A percentile compares a stretch with the other conserved stretches of the same genome.
Conservation (phyloP, 257 asterid genomes). For the Nicotiana tomentosiformis region DNA sequence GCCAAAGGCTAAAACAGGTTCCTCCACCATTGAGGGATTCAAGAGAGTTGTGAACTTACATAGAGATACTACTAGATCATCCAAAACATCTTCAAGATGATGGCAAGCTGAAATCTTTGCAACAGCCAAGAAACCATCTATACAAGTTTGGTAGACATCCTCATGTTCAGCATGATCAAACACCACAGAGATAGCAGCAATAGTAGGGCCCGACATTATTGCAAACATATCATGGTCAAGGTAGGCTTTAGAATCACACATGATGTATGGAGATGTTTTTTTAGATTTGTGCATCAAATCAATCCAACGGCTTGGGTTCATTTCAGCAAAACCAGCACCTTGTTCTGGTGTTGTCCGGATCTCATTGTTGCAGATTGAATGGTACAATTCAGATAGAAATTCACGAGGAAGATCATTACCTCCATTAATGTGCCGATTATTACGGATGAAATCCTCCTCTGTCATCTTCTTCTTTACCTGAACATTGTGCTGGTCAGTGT, state of each 20-base stretch:
- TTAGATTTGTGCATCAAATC: slow-evolving; percentile 87
- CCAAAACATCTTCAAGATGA: slow-evolving; percentile 93
- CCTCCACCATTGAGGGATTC: slow-evolving; percentile 82
- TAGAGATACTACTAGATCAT: slow-evolving; percentile 88
- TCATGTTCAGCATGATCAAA: slow-evolving; percentile 93
- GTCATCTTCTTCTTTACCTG: slow-evolving; percentile 98
- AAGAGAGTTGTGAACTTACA: slow-evolving; percentile 87
- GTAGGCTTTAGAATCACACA: slow-evolving; percentile 75
- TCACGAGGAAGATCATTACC: slow-evolving; percentile 94
- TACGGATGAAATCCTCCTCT: slow-evolving; percentile 91
- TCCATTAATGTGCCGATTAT: slow-evolving; percentile 87
- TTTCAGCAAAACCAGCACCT: slow-evolving; percentile 84
- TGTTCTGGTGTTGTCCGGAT: slow-evolving; percentile 94
- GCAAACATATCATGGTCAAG: slow-evolving; percentile 99
- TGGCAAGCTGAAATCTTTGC: slow-evolving; percentile 96
- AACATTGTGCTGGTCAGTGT: slow-evolving; percentile 90
- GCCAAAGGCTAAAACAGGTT: slow-evolving; percentile 92
- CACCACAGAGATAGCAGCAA: slow-evolving; percentile 96
- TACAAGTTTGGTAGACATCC: slow-evolving; percentile 89
- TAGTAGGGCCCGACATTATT: slow-evolving; percentile 95
- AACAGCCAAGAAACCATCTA: slow-evolving; percentile 90
- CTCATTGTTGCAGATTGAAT: slow-evolving; percentile 88
- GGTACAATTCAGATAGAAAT: slow-evolving; percentile 72
- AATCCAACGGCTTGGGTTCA: slow-evolving; percentile 96
- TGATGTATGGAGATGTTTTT: slow-evolving; percentile 66